Percentiles rank a stretch among this genome's conserved stretches.
Conservation (phyloP, 176 grass and related monocot species). For the Chrysopogon serrulatus region DNA sequence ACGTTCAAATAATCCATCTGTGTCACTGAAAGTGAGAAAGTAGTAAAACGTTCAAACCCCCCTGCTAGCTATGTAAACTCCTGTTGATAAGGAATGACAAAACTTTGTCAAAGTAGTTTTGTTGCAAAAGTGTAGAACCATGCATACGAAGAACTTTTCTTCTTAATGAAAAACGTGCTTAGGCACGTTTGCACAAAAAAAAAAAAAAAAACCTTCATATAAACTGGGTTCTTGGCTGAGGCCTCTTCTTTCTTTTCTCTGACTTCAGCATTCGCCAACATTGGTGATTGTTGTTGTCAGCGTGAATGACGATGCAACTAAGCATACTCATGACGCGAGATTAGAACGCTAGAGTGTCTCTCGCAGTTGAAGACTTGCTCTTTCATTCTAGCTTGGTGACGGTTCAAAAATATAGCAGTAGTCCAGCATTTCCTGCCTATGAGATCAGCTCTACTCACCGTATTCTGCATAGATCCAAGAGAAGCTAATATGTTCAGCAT, state of each 20-base stretch:
- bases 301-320: not conserved
- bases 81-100: not conserved
- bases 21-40: no score
- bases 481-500: not conserved
- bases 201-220: not conserved
- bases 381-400: not conserved
- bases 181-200: no score
- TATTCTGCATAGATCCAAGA: not conserved
- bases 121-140: not conserved
- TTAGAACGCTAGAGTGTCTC: not conserved
- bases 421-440: not conserved
- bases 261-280: not conserved
- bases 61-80: not conserved
- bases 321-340: not conserved
- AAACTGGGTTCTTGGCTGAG: not conserved
- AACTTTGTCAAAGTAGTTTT: not conserved
- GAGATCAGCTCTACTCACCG: not conserved
- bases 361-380: not conserved
- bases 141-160: not conserved
- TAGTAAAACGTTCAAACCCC: no score
- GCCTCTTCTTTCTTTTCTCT: no score
- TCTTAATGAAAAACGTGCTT: no score
- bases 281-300: not conserved
- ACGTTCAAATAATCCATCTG: no score
- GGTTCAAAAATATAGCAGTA: not conserved